A percentile compares a stretch with the other conserved stretches of the same genome.
These are phyloP conservation scores for Ogataea philodendri DNA, from an alignment of 805 yeast species.

Conservation along the genomic window DNA sequence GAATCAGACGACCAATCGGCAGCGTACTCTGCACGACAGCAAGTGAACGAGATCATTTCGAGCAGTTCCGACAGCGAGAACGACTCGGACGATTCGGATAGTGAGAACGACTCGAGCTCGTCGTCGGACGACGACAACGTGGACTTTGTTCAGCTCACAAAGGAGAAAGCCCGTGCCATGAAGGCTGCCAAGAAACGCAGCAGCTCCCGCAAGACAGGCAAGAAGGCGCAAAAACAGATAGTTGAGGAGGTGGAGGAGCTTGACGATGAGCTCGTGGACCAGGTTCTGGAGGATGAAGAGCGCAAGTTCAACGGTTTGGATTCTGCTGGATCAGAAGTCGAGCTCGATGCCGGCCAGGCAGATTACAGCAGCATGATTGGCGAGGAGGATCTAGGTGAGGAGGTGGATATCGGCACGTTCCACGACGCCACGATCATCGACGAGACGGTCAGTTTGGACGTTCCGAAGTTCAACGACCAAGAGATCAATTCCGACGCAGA, in stretches of 20 bases:
- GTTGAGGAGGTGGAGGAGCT: constrained; percentile 39
- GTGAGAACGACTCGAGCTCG: constrained; percentile 46
- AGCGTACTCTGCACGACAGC: constrained; percentile 18
- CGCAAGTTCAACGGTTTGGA: constrained; percentile 33
- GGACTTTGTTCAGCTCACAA: constrained; percentile 70
- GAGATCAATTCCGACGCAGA: constrained; percentile 58
- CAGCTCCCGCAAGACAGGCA: constrained; percentile 23
- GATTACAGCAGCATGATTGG: constrained; percentile 34
- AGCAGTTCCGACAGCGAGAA: constrained; percentile 39
- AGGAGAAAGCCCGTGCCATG: constrained; percentile 57
- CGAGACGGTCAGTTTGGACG: constrained; percentile 38
- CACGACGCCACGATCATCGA: constrained; percentile 28
- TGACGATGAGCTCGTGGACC: constrained; percentile 42
- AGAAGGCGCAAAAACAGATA: no score
- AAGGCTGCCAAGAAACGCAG: constrained; percentile 40
- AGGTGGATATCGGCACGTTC: constrained; percentile 29
- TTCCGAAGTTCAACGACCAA: constrained; percentile 49
- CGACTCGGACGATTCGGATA: constrained; percentile 44
- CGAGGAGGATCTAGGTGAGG: constrained; percentile 66
- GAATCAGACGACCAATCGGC: constrained; percentile 27
- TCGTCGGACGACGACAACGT: constrained; percentile 64
- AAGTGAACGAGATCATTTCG: constrained; percentile 29
- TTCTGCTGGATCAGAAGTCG: constrained; percentile 31
- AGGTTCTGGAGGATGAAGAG: constrained; percentile 42
- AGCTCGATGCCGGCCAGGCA: constrained; percentile 35